Percentiles rank a stretch among this genome's conserved stretches.
These are phyloP conservation scores for Acer yangbiense DNA, from an alignment of 345 rosid genomes.

Conservation along the genomic window DNA sequence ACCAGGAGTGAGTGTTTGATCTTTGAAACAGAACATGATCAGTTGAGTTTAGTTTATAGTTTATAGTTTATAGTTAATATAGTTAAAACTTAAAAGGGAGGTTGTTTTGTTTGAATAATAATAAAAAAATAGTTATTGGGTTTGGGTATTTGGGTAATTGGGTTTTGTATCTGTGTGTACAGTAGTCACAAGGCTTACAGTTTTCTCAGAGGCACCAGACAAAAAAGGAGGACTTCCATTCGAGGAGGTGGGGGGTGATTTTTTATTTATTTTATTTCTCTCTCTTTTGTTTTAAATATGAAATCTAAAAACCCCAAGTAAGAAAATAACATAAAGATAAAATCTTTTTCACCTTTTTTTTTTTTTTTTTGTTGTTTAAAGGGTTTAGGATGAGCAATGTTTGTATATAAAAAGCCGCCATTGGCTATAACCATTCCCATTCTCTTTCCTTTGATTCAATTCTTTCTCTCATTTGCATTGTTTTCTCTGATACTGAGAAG, in stretches of 20 bases:
- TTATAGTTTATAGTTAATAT: background rate
- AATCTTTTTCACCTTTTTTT: background rate
- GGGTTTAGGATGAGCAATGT: background rate
- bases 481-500: background rate
- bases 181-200: conserved; percentile 8
- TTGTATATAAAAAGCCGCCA: conserved; percentile 26
- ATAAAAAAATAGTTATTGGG: background rate
- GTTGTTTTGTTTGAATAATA: background rate
- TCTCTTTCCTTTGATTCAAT: background rate
- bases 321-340: background rate
- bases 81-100: background rate
- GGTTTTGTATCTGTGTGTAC: background rate
- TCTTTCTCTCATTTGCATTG: background rate
- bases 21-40: background rate
- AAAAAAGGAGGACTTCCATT: background rate
- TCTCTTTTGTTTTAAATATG: too few species aligned
- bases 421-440: background rate
- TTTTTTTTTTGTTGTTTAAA: background rate
- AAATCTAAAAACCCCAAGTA: background rate
- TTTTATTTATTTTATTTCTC: background rate
- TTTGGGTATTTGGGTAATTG: background rate
- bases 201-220: background rate
- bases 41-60: background rate
- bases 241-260: background rate
- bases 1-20: too few species aligned